Conservation (phyloP, 2,329 filamentous ascomycete species). For the Sporothrix sp. region DNA sequence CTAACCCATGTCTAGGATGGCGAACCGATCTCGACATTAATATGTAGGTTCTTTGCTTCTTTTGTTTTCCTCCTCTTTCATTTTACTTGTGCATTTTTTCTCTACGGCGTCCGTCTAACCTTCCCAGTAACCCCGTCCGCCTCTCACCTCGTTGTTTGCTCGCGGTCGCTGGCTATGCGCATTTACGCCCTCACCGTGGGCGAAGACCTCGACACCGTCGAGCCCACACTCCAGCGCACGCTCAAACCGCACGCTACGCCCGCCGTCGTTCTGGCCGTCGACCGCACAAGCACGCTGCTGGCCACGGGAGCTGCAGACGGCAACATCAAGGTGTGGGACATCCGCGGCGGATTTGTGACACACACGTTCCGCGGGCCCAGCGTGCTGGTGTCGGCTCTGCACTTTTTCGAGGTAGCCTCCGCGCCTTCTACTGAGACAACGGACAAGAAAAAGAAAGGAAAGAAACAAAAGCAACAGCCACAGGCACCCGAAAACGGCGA, state of each 20-base stretch:
- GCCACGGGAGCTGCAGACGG: constrained; percentile 92
- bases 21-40: constrained; percentile 67
- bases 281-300: constrained; percentile 78
- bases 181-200: constrained; percentile 66
- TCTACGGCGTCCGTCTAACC: no score
- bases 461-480: constrained; percentile 28
- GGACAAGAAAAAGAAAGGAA: constrained; percentile 30
- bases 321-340: constrained; percentile 93
- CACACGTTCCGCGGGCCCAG: constrained; percentile 93
- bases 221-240: constrained; percentile 62
- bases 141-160: constrained; percentile 83
- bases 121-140: constrained; percentile 72
- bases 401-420: constrained; percentile 68
- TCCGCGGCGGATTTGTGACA: constrained; percentile 78
- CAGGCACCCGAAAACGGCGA: constrained; percentile 27
- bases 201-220: constrained; percentile 46
- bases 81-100: neutral
- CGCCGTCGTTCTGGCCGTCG: constrained; percentile 75
- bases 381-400: constrained; percentile 79
- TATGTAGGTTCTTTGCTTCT: constrained; percentile 7
- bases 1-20: constrained; percentile 49
- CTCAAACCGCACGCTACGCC: constrained; percentile 86
- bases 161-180: constrained; percentile 89
- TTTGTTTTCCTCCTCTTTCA: neutral
- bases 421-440: constrained; percentile 30